phyloP scores from a whole-genome alignment of 2,329 filamentous ascomycete genomes.

The Rachicladosporium sp. region DNA sequence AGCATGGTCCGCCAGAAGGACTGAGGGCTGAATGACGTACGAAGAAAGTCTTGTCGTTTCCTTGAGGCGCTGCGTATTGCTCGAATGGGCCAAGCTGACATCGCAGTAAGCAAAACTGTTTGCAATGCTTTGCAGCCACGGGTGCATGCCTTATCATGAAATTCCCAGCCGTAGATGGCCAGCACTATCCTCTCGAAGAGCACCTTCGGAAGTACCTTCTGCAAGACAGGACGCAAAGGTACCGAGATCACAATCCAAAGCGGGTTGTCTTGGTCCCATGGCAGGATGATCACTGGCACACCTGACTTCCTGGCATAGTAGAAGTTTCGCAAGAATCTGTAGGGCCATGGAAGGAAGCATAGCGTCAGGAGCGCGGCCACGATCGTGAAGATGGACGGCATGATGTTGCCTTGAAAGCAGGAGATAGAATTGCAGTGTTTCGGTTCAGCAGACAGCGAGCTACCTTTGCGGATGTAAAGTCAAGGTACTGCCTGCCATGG shows the following conservation, averaged over 20 bases:
- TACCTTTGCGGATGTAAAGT: too few species aligned
- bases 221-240: conserved; percentile 10
- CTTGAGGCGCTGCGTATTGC: conserved; percentile 8
- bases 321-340: conserved; percentile 14
- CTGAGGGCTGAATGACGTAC: too few species aligned
- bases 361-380: conserved; percentile 8
- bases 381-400: conserved; percentile 12
- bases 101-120: too few species aligned
- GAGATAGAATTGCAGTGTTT: too few species aligned
- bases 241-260: conserved; percentile 17
- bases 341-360: conserved; percentile 11
- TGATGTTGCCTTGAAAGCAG: background rate
- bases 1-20: too few species aligned
- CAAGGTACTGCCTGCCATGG: too few species aligned
- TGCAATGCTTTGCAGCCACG: too few species aligned
- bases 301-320: conserved; percentile 13
- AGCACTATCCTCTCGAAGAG: conserved; percentile 13
- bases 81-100: conserved; percentile 6
- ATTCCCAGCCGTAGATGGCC: conserved; percentile 18
- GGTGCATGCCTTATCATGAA: conserved; percentile 9
- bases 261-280: conserved; percentile 16
- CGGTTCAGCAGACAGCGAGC: too few species aligned
- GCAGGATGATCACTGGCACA: conserved; percentile 15
- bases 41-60: conserved; percentile 11
- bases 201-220: conserved; percentile 11